Percentiles rank a stretch among this genome's conserved stretches.
These are phyloP conservation scores for Ustilago hordei DNA, from an alignment of 1,284 basidiomycete genomes.

Conservation along the genomic window DNA sequence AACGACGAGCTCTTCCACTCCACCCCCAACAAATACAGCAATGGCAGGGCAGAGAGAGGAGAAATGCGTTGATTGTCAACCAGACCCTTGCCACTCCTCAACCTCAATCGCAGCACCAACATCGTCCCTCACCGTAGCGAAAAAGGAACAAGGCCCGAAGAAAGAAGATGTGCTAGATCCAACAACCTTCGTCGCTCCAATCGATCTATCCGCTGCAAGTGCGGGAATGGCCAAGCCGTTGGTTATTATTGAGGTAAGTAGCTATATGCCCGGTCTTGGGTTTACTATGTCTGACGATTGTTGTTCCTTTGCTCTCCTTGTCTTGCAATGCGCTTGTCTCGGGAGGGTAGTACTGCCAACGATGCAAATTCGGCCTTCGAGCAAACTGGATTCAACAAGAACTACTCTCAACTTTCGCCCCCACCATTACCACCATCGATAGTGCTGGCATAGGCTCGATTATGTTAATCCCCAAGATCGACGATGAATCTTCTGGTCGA, in stretches of 20 bases:
- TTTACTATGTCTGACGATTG: background rate
- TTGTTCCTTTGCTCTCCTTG: background rate
- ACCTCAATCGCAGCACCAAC: background rate
- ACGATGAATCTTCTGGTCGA: slow-evolving; percentile 6
- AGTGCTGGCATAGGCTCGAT: slow-evolving; percentile 8
- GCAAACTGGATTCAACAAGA: slow-evolving; percentile 49
- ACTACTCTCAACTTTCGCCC: slow-evolving; percentile 36
- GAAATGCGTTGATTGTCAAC: slow-evolving; percentile 25
- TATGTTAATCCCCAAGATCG: slow-evolving; percentile 26
- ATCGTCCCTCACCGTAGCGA: background rate
- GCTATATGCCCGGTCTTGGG: background rate
- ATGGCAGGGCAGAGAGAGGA: background rate
- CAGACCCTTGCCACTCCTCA: background rate
- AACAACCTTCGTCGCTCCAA: slow-evolving; percentile 25
- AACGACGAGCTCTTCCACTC: too few relatives aligned
- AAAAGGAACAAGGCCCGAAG: background rate
- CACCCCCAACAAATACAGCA: background rate
- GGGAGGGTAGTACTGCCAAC: slow-evolving; percentile 32
- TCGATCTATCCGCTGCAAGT: background rate
- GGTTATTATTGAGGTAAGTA: slow-evolving; percentile 36
- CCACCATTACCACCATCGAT: background rate
- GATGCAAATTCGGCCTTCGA: slow-evolving; percentile 41
- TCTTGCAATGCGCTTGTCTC: background rate
- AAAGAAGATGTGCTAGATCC: slow-evolving; percentile 34
- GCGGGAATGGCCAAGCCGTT: slow-evolving; percentile 16